phyloP scores from a whole-genome alignment of 768 basidiomycete genomes.

The Pleurotus djamor region DNA sequence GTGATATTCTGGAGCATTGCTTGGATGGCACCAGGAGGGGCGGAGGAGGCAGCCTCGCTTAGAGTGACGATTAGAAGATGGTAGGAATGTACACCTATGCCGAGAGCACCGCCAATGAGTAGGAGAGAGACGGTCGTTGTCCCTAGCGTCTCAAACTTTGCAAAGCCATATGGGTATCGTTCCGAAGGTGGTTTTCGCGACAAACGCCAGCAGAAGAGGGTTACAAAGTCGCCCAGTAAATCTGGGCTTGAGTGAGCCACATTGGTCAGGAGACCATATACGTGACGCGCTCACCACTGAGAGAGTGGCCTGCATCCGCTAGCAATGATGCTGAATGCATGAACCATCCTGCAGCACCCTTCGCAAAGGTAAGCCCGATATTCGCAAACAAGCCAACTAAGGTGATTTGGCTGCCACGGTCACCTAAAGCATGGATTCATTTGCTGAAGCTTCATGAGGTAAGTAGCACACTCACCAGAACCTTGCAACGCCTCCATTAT shows the following conservation, averaged over 20 bases:
- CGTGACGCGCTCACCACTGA: slow-evolving; percentile 61
- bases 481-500: slow-evolving; percentile 69
- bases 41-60: slow-evolving; percentile 55
- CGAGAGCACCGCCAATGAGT: slow-evolving; percentile 79
- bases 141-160: slow-evolving; percentile 94
- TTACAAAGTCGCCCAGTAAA: slow-evolving; percentile 88
- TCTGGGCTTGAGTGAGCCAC: slow-evolving; percentile 37
- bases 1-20: slow-evolving; percentile 59
- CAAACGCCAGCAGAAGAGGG: slow-evolving; percentile 84
- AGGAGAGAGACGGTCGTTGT: slow-evolving; percentile 89
- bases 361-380: slow-evolving; percentile 75
- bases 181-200: slow-evolving; percentile 80
- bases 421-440: slow-evolving; percentile 41
- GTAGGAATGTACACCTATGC: slow-evolving; percentile 90
- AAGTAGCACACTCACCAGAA: slow-evolving; percentile 42
- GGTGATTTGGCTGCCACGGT: slow-evolving; percentile 82
- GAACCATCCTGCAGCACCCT: slow-evolving; percentile 87
- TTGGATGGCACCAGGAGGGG: slow-evolving; percentile 65
- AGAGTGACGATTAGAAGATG: slow-evolving; percentile 78
- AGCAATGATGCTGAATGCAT: slow-evolving; percentile 89
- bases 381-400: slow-evolving; percentile 84
- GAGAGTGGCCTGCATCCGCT: slow-evolving; percentile 91
- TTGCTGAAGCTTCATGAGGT: slow-evolving; percentile 4
- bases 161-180: slow-evolving; percentile 84
- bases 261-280: neutral